These are phyloP conservation scores for Senna tora DNA, from an alignment of 306 rosid genomes.

Conservation along the genomic window DNA sequence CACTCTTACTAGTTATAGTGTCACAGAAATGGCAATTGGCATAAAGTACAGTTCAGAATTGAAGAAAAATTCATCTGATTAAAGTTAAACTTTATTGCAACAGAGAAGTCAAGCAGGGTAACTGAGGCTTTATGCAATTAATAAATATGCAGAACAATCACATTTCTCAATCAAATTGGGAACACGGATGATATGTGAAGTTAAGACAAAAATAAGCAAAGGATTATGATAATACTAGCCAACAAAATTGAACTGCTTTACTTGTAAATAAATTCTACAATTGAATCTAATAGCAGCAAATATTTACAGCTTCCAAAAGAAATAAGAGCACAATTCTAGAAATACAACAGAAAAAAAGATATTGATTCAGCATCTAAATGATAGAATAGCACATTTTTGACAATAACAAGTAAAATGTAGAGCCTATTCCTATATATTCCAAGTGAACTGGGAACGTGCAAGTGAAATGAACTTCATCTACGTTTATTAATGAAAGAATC, in stretches of 20 bases:
- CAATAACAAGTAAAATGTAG: not conserved
- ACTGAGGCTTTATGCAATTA: no score
- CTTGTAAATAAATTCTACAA: not conserved
- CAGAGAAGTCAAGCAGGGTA: no score
- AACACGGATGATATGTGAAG: not conserved
- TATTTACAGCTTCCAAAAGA: not conserved
- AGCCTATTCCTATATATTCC: not conserved
- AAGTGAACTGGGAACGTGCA: not conserved
- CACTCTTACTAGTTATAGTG: not conserved
- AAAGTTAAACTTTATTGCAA: not conserved
- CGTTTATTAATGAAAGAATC: conserved; percentile 12
- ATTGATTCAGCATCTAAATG: not conserved
- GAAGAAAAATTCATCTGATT: not conserved
- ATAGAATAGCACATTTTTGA: no score
- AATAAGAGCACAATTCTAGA: not conserved
- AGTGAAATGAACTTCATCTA: conserved; percentile 3
- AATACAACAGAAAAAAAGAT: not conserved
- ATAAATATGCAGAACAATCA: not conserved
- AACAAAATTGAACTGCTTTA: conserved; percentile 1
- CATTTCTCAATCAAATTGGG: conserved; percentile 24
- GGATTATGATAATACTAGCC: conserved; percentile 1
- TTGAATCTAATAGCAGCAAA: conserved; percentile 2
- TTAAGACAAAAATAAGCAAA: not conserved
- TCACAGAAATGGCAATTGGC: not conserved
- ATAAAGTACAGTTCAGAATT: not conserved